Evolutionary conservation across 306 rosid genomes (phyloP).

Genomic region (Pterocarpus macrocarpus): DNA sequence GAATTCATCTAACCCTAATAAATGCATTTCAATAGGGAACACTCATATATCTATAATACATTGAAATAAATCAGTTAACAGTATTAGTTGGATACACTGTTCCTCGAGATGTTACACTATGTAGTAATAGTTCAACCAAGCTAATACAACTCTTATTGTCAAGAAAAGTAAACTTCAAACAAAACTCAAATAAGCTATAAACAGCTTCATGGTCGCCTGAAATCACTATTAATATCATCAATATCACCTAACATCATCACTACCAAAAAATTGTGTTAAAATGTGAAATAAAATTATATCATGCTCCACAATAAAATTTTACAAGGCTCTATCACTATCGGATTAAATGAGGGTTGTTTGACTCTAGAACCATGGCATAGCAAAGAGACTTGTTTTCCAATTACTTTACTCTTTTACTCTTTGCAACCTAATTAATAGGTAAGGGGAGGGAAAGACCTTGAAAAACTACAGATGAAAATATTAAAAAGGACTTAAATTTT

Average conservation of each 20-base stretch:
- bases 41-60: no score
- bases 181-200: constrained; percentile 8
- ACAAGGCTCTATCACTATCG: neutral
- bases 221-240: neutral
- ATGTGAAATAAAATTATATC: no score
- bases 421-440: no score
- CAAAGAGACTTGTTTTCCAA: neutral
- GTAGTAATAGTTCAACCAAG: neutral
- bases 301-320: no score
- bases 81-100: no score
- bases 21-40: no score
- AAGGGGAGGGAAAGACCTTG: no score
- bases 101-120: neutral
- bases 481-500: no score
- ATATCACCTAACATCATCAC: neutral
- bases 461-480: no score
- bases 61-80: no score
- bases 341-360: neutral
- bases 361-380: neutral
- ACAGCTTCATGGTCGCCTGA: neutral
- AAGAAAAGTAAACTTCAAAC: constrained; percentile 8
- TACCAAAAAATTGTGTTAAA: neutral
- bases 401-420: neutral
- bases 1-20: no score
- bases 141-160: neutral